Percentiles rank a stretch among this genome's conserved stretches.
Evolutionary conservation across 371 early-diverging fungal species (phyloP).

Genomic region (Mycotypha africana): DNA sequence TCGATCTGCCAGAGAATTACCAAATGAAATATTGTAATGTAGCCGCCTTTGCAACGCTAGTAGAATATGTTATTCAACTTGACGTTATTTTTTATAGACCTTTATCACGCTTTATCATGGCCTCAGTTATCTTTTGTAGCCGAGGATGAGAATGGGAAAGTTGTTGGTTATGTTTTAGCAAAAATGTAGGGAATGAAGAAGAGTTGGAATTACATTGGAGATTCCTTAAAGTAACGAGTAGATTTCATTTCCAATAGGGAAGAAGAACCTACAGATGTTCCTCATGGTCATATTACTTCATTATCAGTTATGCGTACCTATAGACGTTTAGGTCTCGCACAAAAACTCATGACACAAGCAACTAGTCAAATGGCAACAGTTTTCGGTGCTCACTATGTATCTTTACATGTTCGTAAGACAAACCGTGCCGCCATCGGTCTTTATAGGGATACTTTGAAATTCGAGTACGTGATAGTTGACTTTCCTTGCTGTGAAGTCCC

Average conservation of each 20-base stretch:
- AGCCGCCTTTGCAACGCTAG: neutral
- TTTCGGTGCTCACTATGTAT: constrained; percentile 83
- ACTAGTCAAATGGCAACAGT: constrained; percentile 87
- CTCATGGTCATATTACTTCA: constrained; percentile 96
- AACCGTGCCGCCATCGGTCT: constrained; percentile 92
- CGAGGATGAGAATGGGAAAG: constrained; percentile 82
- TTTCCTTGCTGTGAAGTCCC: too few species aligned
- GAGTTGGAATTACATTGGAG: neutral
- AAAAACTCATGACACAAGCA: constrained; percentile 92
- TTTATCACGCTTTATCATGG: constrained; percentile 95
- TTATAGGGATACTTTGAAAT: constrained; percentile 88
- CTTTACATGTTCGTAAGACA: constrained; percentile 92
- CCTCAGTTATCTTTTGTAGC: constrained; percentile 96
- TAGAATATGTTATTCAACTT: neutral
- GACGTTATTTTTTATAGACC: constrained; percentile 50
- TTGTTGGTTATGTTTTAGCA: constrained; percentile 96
- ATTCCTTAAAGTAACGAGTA: neutral
- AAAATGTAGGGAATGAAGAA: constrained; percentile 76
- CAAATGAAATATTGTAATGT: constrained; percentile 93
- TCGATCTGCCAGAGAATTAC: constrained; percentile 97
- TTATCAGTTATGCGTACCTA: constrained; percentile 94
- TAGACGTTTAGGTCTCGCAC: constrained; percentile 92
- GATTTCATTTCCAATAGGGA: constrained; percentile 70
- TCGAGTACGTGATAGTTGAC: constrained; percentile 53
- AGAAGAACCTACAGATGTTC: constrained; percentile 68